Conservation (phyloP, 106 monocot genomes). For the Dendrobium huoshanense region DNA sequence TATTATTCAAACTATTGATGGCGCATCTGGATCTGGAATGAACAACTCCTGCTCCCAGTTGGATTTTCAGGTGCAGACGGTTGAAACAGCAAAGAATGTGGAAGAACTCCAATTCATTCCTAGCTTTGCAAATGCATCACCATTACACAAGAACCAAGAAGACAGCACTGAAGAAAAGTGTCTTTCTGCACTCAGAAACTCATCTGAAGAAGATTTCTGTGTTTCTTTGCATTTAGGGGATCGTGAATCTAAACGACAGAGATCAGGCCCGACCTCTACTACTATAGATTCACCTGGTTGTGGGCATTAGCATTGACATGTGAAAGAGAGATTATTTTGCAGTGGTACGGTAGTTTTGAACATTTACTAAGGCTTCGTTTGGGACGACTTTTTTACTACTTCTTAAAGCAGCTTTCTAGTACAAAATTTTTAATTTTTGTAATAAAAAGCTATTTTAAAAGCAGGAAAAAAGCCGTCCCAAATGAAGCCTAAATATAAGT, state of each 20-base stretch:
- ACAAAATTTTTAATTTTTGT: no score
- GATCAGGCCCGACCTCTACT: constrained; percentile 13
- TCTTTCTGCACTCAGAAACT: constrained; percentile 42
- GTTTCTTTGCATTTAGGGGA: constrained; percentile 73
- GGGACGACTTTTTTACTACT: no score
- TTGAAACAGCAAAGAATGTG: constrained; percentile 28
- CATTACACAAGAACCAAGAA: constrained; percentile 29
- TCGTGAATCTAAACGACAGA: constrained; percentile 44
- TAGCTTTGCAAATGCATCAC: constrained; percentile 49
- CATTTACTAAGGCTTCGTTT: no score
- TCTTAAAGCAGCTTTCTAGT: no score
- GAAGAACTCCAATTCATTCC: constrained; percentile 87
- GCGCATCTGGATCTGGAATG: constrained; percentile 29
- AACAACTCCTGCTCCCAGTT: constrained; percentile 5
- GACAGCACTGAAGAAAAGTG: constrained; percentile 19
- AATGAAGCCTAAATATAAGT: no score
- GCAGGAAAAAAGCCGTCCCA: no score
- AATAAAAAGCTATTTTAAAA: no score
- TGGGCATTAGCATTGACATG: no score
- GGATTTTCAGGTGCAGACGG: constrained; percentile 34
- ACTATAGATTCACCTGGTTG: not conserved
- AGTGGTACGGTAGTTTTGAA: no score
- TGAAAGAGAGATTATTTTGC: no score
- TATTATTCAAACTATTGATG: constrained; percentile 55
- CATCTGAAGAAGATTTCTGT: constrained; percentile 53